Conservation (phyloP, 129 eudicot species). For the Silybum marianum region DNA sequence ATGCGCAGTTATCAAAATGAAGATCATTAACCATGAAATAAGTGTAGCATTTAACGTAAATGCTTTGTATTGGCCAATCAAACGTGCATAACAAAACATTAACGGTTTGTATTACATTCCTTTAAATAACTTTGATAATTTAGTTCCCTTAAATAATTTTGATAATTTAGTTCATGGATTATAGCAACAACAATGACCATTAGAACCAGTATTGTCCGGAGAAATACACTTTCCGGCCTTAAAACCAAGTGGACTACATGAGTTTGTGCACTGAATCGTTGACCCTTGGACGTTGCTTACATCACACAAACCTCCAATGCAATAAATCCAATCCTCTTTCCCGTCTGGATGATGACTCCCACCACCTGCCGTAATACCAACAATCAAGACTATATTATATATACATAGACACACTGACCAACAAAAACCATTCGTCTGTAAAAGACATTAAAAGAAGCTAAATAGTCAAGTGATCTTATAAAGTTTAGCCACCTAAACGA, state of each 20-base stretch:
- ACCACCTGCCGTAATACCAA: neutral
- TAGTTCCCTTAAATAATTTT: too few relatives aligned
- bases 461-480: neutral
- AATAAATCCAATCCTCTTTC: neutral
- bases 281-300: neutral
- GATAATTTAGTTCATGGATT: neutral
- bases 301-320: neutral
- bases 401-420: neutral
- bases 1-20: too few relatives aligned
- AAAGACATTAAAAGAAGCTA: too few relatives aligned
- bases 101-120: neutral
- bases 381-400: neutral
- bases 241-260: too few relatives aligned
- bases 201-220: neutral
- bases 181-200: neutral
- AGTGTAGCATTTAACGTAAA: neutral
- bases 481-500: neutral
- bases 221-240: neutral
- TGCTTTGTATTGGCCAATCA: neutral
- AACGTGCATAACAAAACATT: neutral
- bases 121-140: too few relatives aligned
- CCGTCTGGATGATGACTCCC: neutral
- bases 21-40: neutral
- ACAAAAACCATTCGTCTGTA: too few relatives aligned
- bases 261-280: neutral